Conservation (phyloP, 2,329 filamentous ascomycete species). For the Cladosporium oxysporum region DNA sequence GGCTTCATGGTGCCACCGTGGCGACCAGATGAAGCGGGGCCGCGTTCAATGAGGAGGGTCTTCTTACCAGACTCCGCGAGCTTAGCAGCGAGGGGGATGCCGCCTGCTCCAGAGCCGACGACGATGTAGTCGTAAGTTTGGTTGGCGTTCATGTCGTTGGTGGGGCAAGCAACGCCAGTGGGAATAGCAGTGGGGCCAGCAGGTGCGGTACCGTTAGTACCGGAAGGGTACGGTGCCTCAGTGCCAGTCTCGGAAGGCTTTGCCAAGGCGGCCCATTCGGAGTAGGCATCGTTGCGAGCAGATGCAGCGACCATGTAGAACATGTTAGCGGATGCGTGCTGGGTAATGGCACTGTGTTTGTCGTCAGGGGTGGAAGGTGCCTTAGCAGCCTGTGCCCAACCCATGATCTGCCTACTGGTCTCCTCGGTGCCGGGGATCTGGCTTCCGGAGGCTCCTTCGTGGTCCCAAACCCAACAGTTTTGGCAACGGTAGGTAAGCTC, state of each 20-base stretch:
- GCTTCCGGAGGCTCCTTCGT: conserved; percentile 42
- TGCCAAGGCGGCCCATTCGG: conserved; percentile 39
- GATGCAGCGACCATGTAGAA: conserved; percentile 51
- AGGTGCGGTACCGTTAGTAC: conserved; percentile 28
- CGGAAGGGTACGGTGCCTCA: conserved; percentile 48
- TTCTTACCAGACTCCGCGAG: conserved; percentile 65
- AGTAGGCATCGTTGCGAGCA: conserved; percentile 49
- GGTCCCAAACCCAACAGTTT: conserved; percentile 48
- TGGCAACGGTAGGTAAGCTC: conserved; percentile 67
- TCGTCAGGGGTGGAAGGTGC: conserved; percentile 35
- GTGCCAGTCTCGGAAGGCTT: conserved; percentile 21
- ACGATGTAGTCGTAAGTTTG: conserved; percentile 64
- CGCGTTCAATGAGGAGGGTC: conserved; percentile 59
- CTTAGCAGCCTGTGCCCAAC: conserved; percentile 34
- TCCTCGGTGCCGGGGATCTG: conserved; percentile 39
- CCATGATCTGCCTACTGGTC: conserved; percentile 35
- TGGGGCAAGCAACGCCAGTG: conserved; percentile 29
- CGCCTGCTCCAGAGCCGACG: conserved; percentile 63
- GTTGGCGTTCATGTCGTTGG: conserved; percentile 35
- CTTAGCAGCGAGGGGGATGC: conserved; percentile 61
- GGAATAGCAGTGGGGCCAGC: conserved; percentile 23
- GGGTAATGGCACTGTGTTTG: conserved; percentile 49
- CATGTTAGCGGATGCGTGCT: conserved; percentile 58
- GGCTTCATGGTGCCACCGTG: conserved; percentile 65
- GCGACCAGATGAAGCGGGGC: conserved; percentile 60